These are phyloP conservation scores for Metschnikowia dekortorum DNA, from an alignment of 805 yeast genomes.

Conservation along the genomic window DNA sequence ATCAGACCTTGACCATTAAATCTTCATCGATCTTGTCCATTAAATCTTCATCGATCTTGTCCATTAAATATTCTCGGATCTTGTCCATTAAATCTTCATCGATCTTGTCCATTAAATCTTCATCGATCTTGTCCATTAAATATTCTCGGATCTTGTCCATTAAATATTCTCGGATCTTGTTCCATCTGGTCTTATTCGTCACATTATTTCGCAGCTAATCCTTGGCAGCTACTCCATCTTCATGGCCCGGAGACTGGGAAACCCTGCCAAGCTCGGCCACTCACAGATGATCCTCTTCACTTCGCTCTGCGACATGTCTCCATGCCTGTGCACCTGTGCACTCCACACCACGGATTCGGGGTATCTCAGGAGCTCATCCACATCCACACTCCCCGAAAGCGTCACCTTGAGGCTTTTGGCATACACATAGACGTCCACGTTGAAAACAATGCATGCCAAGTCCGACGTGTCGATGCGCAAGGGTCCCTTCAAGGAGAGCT, in stretches of 20 bases:
- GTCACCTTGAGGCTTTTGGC: constrained; percentile 6
- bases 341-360: constrained; percentile 4
- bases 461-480: constrained; percentile 8
- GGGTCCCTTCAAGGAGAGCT: constrained; percentile 28
- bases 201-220: too few relatives aligned
- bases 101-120: too few relatives aligned
- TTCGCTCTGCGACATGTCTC: not conserved
- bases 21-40: too few relatives aligned
- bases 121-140: not conserved
- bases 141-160: not conserved
- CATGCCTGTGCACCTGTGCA: constrained; percentile 2
- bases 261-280: not conserved
- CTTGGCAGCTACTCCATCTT: not conserved
- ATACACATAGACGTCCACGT: constrained; percentile 6
- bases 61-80: not conserved
- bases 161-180: too few relatives aligned
- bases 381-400: constrained; percentile 4
- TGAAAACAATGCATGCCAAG: constrained; percentile 2
- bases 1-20: too few relatives aligned
- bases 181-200: too few relatives aligned
- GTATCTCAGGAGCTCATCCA: constrained; percentile 2
- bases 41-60: too few relatives aligned
- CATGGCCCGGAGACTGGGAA: not conserved
- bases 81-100: too few relatives aligned
- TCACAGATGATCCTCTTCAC: not conserved